Base-by-base conservation (phyloP, 202 grass and related monocot species). In the Eragrostis tef region DNA sequence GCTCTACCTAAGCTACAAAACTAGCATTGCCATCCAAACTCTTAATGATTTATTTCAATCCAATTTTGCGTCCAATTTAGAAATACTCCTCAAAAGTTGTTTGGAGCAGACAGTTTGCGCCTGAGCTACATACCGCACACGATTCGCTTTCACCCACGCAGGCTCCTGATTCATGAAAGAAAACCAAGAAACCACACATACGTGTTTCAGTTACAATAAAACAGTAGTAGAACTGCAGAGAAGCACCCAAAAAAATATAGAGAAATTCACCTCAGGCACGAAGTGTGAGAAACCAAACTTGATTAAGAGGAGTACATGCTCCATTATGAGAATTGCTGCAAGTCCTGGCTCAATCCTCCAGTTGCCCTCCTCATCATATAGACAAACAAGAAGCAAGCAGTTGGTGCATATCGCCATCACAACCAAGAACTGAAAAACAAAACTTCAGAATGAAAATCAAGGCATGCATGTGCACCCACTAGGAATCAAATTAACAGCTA, bases 251-350 rank as follows among this genome's bases (percentile, higher is more conserved):
- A 78, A 66, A 54, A 20, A 84, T 11, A 72, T 48, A 82, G 68
- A 82, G 68, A 64, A 74, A 45, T 70, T 91, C 65, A 98, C 94
- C 94, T 99, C 96, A 14, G 96, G 96, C 46, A 99, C 96, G 19
- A 93, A 99, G 81, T 99, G 89, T n/a, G 96, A 95, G 83, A 99
- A 95, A 43, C 90, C 96, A 70, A 99, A 99, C 81, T 99, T 99
- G 78, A 99, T 86, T 46, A 99, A 86, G 70, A 99, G 93, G 74
- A 93, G 96, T 81, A 79, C 85, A 52, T 99, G 96, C 77, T 99
- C 96, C 78, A 99, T 90, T 87, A 96, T 68, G 46, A 99, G 83
- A 82, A 99, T 99, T 25, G 93, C 92, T 4, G 87, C 90, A 12
- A 99, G 87, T 83, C 96, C 96, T 79, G 93, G 96, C 43, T 99